Base-by-base conservation (phyloP, 805 yeast genomes). In the Metschnikowia lochheadii region DNA sequence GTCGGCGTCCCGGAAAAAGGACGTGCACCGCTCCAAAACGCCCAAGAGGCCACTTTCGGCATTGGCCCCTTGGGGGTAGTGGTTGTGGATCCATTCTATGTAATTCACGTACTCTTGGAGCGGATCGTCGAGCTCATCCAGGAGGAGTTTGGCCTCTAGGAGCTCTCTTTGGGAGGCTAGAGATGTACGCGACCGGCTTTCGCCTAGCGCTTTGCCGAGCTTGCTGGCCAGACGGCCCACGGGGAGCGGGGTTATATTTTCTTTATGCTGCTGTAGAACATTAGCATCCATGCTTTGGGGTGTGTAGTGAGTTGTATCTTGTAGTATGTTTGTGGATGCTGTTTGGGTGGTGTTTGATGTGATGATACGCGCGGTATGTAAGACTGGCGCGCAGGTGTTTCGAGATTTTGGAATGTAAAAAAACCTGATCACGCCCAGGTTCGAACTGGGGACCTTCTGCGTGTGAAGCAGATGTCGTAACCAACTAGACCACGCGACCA, bases 121-220 rank as follows among this genome's bases (percentile, higher is more conserved):
- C 0, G 97, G 97, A 64, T 91, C 97, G 67, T 90, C 96, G 39
- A 82, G 64, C 14, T 83, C 89, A 4, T 81, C 85, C 26, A 46
- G 36, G 23, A 37, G 36, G 43, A 56, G 51, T 4, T 43, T 46
- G 4, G 35, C n/a, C 42, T 58, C 61, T 6, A 81, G 54, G 1
- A 72, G 71, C 8, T 63, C 62, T 13, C 90, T 61, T n/a, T 64
- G 67, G 34, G 48, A 42, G 10, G 46, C 36, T 21, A 51, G 38
- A 7, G 40, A 33, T 8, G 50, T n/a, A 7, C 51, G 43, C 29
- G 21, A 17, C 13, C 54, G 57, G 11, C 39, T 6, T 13, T 54
- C 53, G 7, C 35, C 52, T 35, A 83, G 69, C 2, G 80, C 65
- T 32, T 72, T 67, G 1, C 79, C 76, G 29, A 89, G 68, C 7